phyloP scores from a whole-genome alignment of 306 rosid species.

The Cyclanthera cordifolia region DNA sequence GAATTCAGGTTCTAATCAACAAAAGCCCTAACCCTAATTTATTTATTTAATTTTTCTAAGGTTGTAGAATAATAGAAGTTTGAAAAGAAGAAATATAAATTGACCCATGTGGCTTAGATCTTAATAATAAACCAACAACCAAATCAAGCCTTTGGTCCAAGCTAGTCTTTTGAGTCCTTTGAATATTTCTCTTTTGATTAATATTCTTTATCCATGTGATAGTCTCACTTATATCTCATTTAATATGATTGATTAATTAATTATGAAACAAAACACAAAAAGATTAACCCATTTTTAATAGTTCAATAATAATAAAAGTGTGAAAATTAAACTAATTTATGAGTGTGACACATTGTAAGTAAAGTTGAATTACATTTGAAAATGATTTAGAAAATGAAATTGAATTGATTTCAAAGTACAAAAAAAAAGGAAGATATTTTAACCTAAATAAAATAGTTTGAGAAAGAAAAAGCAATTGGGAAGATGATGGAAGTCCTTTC shows the following conservation, averaged over 20 bases:
- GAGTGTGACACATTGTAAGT: no score
- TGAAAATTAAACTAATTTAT: no score
- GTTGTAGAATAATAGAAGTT: neutral
- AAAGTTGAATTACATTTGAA: no score
- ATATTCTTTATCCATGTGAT: neutral
- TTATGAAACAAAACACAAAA: neutral
- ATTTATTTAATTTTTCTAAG: neutral
- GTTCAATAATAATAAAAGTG: no score
- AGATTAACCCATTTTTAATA: neutral
- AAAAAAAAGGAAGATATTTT: no score
- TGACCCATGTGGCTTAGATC: conserved; percentile 6
- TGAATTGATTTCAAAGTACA: no score
- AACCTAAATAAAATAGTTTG: neutral
- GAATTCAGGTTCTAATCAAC: neutral
- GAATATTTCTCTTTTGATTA: neutral
- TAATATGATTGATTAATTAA: neutral
- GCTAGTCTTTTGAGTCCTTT: neutral
- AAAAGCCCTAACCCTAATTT: neutral
- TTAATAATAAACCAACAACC: neutral
- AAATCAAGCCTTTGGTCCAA: neutral
- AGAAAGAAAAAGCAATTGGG: conserved; percentile 1
- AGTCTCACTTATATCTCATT: neutral
- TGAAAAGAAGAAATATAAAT: neutral
- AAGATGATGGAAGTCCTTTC: neutral
- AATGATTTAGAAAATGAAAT: no score